A percentile compares a stretch with the other conserved stretches of the same genome.
These are phyloP conservation scores for Parachaetomium inaequale DNA, from an alignment of 495 filamentous ascomycete species.

Conservation along the genomic window DNA sequence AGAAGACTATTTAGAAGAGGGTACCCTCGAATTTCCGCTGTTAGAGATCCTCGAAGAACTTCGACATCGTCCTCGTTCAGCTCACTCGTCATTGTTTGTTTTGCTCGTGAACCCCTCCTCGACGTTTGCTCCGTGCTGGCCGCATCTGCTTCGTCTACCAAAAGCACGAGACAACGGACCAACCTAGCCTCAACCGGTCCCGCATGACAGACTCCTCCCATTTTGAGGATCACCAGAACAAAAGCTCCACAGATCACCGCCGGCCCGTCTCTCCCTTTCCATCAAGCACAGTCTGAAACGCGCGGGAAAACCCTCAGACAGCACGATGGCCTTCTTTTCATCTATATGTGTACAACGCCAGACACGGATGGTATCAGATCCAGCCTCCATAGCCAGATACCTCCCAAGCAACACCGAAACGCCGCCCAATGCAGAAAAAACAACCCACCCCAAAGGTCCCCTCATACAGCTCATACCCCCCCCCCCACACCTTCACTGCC, in stretches of 20 bases:
- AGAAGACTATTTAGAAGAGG: no score
- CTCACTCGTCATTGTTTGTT: no score
- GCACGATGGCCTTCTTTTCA: neutral
- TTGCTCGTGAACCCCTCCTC: no score
- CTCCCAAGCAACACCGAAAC: constrained; percentile 14
- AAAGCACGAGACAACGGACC: no score
- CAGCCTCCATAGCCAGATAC: constrained; percentile 1
- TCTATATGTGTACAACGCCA: constrained; percentile 18
- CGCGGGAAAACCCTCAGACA: neutral
- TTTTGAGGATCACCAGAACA: neutral
- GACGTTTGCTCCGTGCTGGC: no score
- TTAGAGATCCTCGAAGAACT: no score
- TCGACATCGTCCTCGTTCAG: no score
- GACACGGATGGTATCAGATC: constrained; percentile 29
- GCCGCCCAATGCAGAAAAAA: constrained; percentile 27
- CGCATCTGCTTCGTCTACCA: no score
- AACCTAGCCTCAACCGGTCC: no score
- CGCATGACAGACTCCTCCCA: no score
- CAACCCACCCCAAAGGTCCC: neutral
- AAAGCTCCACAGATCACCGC: neutral
- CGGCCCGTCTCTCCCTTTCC: neutral
- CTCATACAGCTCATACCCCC: neutral
- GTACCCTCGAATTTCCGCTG: no score
- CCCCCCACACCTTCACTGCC: neutral
- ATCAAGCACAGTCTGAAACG: neutral